Evolutionary conservation across 495 filamentous ascomycete species (phyloP).

Genomic region (Talaromyces liani): DNA sequence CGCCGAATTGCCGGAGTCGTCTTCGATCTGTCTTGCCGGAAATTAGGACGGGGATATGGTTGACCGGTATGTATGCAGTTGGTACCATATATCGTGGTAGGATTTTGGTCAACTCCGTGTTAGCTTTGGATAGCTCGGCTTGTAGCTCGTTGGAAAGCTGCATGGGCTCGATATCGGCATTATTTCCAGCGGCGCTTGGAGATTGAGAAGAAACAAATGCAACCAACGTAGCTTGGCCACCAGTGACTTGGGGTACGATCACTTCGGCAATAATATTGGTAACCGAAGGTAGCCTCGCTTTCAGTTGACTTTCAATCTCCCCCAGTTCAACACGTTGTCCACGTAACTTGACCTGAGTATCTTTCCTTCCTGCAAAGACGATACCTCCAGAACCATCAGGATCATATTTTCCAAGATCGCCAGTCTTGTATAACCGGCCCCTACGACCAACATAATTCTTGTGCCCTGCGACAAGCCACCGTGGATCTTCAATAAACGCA

Average conservation of each 20-base stretch:
- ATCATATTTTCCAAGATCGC: slow-evolving; percentile 48
- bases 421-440: slow-evolving; percentile 41
- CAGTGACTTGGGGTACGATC: slow-evolving; percentile 23
- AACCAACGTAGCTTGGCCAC: slow-evolving; percentile 25
- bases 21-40: slow-evolving; percentile 41
- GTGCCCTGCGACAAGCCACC: slow-evolving; percentile 38
- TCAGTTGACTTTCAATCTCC: slow-evolving; percentile 41
- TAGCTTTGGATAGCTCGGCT: slow-evolving; percentile 16
- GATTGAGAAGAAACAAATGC: slow-evolving; percentile 28
- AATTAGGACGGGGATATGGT: slow-evolving; percentile 28
- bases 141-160: slow-evolving; percentile 17
- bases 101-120: slow-evolving; percentile 21
- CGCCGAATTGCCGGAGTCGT: slow-evolving; percentile 25
- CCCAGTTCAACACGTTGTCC: slow-evolving; percentile 57
- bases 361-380: slow-evolving; percentile 52
- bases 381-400: slow-evolving; percentile 40
- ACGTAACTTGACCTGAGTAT: slow-evolving; percentile 56
- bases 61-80: slow-evolving; percentile 33
- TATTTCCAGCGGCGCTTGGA: slow-evolving; percentile 13
- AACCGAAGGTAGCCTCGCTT: slow-evolving; percentile 22
- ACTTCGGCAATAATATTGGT: slow-evolving; percentile 31
- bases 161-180: slow-evolving; percentile 12
- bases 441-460: slow-evolving; percentile 24
- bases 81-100: slow-evolving; percentile 41
- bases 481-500: slow-evolving; percentile 40